Evolutionary conservation across 768 basidiomycete genomes (phyloP).

Genomic region (Suillus ampliporus): DNA sequence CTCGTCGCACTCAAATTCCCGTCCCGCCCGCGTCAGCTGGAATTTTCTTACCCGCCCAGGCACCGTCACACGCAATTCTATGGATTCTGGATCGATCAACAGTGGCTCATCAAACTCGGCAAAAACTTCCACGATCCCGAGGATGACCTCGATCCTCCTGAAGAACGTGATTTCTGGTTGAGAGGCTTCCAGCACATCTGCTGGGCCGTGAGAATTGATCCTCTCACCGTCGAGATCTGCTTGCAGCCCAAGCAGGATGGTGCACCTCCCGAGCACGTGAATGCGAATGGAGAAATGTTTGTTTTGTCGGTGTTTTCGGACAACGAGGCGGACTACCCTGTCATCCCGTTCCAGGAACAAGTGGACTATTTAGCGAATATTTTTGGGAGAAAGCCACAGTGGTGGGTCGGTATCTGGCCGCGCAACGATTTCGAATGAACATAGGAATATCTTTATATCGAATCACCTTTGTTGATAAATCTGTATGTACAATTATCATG

Average conservation of each 20-base stretch:
- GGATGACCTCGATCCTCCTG: neutral
- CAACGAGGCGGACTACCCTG: neutral
- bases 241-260: neutral
- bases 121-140: neutral
- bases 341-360: neutral
- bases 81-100: neutral
- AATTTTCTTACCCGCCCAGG: neutral
- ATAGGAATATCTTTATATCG: neutral
- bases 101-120: neutral
- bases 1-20: neutral
- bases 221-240: neutral
- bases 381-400: neutral
- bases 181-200: neutral
- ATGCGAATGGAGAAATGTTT: neutral
- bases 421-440: neutral
- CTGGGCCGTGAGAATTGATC: neutral
- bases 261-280: neutral
- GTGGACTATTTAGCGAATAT: neutral
- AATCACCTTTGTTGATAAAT: too few species aligned
- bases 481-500: too few species aligned
- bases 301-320: neutral
- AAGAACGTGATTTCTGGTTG: neutral
- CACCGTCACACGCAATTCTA: neutral
- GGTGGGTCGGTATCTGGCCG: neutral
- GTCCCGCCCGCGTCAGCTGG: neutral